Base-by-base conservation (phyloP, 441 rosid genomes). In the Raphanus hybrid region DNA sequence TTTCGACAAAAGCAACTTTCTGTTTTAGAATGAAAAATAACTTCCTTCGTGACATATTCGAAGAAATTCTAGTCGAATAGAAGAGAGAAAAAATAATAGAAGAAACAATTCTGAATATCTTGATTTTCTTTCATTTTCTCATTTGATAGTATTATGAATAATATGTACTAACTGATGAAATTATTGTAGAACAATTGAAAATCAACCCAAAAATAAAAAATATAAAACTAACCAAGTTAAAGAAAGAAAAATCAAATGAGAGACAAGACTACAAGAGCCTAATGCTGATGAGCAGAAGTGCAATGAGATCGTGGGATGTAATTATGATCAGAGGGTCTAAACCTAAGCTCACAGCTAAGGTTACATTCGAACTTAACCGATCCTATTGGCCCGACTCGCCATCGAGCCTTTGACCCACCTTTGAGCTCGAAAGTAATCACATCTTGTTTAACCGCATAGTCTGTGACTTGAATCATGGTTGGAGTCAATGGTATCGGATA, bases 361-460 rank as follows among this genome's bases (percentile, higher is more conserved):
- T 62, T 83, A 75, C 88, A 87, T 66, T 59, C 75, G 72, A 85
- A 91, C 74, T 73, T 78, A 32, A 89, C 77, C 0, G 97, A 91
- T 0, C 97, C 98, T 34, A 96, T 74, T 18, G 59, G 80, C 27
- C 94, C 93, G 0, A 93, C 86, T 54, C 88, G 82, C 97, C 99
- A 93, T 52, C 87, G 78, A 12, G 91, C 79, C 75, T 73, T 84
- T 2, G 87, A 78, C 5, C 81, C 82, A 11, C 98, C 99, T 81
- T 84, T 85, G 64, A 96, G 78, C 55, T 83, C 88, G 67, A 93
- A 93, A 20, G 58, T 73, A n/a, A 91, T 78, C 14, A 61, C 41
- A 81, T 96, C 90, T 45, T 70, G 68, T 37, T 84, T 88, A 78
- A 93, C n/a, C 20, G 82, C 81, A 15, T 0, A 5, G 73, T 86